Conservation (phyloP, 495 filamentous ascomycete genomes). For the Neurospora terricola region DNA sequence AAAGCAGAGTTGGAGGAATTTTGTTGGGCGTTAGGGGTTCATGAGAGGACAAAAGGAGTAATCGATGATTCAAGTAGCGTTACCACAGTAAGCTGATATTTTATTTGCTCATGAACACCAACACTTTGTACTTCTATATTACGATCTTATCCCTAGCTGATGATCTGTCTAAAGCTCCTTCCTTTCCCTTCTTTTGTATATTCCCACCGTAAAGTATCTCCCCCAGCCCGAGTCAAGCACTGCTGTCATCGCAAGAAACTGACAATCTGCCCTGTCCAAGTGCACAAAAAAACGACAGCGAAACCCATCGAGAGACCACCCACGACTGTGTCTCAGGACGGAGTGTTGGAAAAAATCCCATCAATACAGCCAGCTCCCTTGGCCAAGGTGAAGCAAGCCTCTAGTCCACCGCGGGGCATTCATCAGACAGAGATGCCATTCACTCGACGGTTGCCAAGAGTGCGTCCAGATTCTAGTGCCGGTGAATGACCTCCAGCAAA, state of each 20-base stretch:
- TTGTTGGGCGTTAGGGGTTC: not conserved
- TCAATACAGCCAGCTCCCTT: not conserved
- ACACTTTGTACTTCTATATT: too few species aligned
- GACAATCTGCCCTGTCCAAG: too few species aligned
- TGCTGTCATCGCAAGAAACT: too few species aligned
- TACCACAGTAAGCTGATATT: too few species aligned
- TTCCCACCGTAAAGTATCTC: too few species aligned
- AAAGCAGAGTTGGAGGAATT: not conserved
- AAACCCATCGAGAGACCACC: not conserved
- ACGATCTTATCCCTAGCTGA: too few species aligned
- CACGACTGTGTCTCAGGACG: not conserved
- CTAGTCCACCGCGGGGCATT: not conserved
- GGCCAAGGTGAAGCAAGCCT: not conserved
- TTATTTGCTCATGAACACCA: too few species aligned
- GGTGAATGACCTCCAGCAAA: not conserved
- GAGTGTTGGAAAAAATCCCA: not conserved
- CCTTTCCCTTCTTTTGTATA: too few species aligned
- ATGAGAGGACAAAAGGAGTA: not conserved
- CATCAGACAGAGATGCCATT: not conserved
- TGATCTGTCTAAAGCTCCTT: too few species aligned
- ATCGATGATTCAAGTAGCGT: not conserved
- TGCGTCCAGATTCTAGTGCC: not conserved
- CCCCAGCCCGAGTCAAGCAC: too few species aligned
- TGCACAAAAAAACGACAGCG: not conserved
- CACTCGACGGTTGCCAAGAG: not conserved